phyloP scores from a whole-genome alignment of 805 yeast genomes.

The Candida bentonensis region DNA sequence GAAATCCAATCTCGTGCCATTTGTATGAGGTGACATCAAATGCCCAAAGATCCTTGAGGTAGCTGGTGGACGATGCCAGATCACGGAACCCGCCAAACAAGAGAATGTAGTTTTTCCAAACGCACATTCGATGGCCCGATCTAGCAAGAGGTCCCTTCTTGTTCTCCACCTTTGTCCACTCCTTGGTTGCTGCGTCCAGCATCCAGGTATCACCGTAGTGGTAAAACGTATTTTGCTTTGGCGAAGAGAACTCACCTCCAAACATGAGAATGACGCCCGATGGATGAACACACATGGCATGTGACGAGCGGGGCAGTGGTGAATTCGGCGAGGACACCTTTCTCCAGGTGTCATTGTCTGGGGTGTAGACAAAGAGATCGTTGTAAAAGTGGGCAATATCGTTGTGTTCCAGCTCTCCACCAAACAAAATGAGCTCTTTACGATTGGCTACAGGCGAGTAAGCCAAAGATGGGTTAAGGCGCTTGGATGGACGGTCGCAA shows the following conservation, averaged over 20 bases:
- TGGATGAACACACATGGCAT: slow-evolving; percentile 87
- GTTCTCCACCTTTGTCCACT: slow-evolving; percentile 77
- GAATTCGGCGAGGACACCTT: slow-evolving; percentile 65
- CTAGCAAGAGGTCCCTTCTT: slow-evolving; percentile 60
- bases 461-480: slow-evolving; percentile 65
- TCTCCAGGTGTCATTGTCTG: slow-evolving; percentile 75
- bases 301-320: slow-evolving; percentile 88
- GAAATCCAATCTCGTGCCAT: slow-evolving; percentile 84
- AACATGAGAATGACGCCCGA: slow-evolving; percentile 73
- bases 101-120: slow-evolving; percentile 82
- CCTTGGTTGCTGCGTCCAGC: slow-evolving; percentile 66
- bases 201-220: slow-evolving; percentile 97
- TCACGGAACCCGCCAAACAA: slow-evolving; percentile 91
- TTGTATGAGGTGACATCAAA: slow-evolving; percentile 81
- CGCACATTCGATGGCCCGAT: slow-evolving; percentile 83
- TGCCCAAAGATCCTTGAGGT: slow-evolving; percentile 78
- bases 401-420: slow-evolving; percentile 61
- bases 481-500: slow-evolving; percentile 45
- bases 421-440: slow-evolving; percentile 69
- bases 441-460: slow-evolving; percentile 64
- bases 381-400: slow-evolving; percentile 59
- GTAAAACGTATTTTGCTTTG: slow-evolving; percentile 88
- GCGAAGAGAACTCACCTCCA: slow-evolving; percentile 96
- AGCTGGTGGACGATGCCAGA: slow-evolving; percentile 69
- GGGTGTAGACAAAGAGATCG: slow-evolving; percentile 59